Base-by-base conservation (phyloP, 164 flowering plant genomes). In the Kalanchoe fedtschenkoi region DNA sequence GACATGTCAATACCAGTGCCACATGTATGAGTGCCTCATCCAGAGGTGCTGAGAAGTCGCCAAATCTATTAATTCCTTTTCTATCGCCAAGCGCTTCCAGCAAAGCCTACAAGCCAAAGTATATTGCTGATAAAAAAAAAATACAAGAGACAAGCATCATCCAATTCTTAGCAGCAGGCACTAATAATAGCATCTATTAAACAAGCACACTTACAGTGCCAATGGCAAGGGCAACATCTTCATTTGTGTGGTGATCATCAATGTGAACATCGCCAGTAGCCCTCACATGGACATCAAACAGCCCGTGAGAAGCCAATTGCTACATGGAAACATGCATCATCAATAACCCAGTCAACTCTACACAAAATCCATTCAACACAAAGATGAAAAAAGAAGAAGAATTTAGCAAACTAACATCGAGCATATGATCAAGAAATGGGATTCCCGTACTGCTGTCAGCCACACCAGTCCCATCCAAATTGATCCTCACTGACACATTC, bases 291-390 rank as follows among this genome's bases (percentile, higher is more conserved):
- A 95, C 95, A 65, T 91, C 96, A 63, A 95, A 87, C 24, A 95
- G 67, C 64, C 97, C 99, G 78, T 95, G 99, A 4, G 99, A 91
- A 47, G 99, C 95, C 70, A 91, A 83, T 91, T 91, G 99, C 97
- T 91, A 54, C 39, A 22, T 14, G 65, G 65, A 63, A 64, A 74
- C 33, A 34, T 8, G 26, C 46, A 47, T 32, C 58, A 32, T 34
- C 43, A 22, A n/a, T n/a, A n/a, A n/a, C n/a, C n/a, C n/a, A 53
- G n/a, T 6, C 7, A 60, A 15, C 38, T 10, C 17, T 46, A 10
- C 7, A 22, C 34, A 16, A 1, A 22, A 62, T 21, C 2, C n/a
- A 30, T 53, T 1, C 4, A 39, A 53, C 11, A 24, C 2, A 10
- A 60, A 64, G 59, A 11, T 11, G 17, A 69, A 32, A 33, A 54